Percentiles rank a stretch among this genome's conserved stretches.
Evolutionary conservation across 164 flowering plant genomes (phyloP).

Genomic region (Stephania cephalantha): DNA sequence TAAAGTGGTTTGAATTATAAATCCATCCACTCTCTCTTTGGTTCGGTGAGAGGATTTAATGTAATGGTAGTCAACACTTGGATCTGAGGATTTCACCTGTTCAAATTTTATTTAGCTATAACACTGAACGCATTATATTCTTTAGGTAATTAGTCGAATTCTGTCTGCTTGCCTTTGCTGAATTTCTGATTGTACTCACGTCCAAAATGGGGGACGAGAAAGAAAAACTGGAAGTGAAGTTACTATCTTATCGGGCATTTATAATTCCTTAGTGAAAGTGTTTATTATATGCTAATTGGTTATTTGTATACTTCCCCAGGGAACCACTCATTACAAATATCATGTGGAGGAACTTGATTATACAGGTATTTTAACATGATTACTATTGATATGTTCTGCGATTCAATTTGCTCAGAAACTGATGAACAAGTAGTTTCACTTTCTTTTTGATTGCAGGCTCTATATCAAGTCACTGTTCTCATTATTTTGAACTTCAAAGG

Average conservation of each 20-base stretch:
- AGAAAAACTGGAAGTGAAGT: not conserved
- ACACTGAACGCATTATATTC: not conserved
- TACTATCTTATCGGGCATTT: not conserved
- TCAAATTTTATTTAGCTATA: not conserved
- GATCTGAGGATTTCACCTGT: not conserved
- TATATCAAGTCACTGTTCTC: conserved; percentile 83
- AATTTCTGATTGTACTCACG: no score
- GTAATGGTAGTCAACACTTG: not conserved
- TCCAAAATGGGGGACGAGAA: no score
- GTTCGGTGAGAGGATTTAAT: not conserved
- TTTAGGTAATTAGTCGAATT: not conserved
- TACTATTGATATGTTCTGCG: not conserved
- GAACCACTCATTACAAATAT: conserved; percentile 91
- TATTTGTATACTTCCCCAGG: conserved; percentile 31
- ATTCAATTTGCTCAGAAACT: not conserved
- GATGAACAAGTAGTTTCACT: not conserved
- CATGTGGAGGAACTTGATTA: conserved; percentile 93
- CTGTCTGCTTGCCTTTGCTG: not conserved
- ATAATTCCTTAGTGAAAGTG: not conserved
- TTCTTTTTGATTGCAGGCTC: conserved; percentile 48
- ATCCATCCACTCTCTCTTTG: not conserved
- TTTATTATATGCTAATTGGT: not conserved
- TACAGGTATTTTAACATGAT: conserved; percentile 47
- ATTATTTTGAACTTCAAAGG: conserved; percentile 74
- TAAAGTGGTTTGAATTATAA: not conserved